phyloP scores from a whole-genome alignment of 805 yeast genomes.

The Naumovozyma dairenensis region DNA sequence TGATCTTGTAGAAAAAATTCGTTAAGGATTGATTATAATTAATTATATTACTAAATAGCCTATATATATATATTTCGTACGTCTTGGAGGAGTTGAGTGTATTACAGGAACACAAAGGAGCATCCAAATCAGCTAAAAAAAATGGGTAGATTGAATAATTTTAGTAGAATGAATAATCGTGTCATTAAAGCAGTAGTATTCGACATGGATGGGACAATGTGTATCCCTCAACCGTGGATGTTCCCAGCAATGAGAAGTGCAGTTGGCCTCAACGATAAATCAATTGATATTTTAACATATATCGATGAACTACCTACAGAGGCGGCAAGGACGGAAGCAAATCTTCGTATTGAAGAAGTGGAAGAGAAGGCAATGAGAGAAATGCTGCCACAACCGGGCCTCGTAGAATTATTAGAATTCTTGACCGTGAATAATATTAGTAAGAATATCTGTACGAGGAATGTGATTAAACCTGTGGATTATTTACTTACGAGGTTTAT shows the following conservation, averaged over 20 bases:
- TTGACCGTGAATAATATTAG: slow-evolving; percentile 28
- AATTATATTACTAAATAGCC: too few relatives aligned
- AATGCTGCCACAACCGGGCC: slow-evolving; percentile 44
- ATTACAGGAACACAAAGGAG: too few relatives aligned
- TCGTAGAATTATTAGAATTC: slow-evolving; percentile 33
- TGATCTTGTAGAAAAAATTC: too few relatives aligned
- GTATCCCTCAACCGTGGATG: slow-evolving; percentile 55
- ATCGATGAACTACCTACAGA: slow-evolving; percentile 35
- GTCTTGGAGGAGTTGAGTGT: too few relatives aligned
- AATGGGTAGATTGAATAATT: slow-evolving; percentile 18
- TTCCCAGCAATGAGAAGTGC: slow-evolving; percentile 51
- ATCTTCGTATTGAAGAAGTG: slow-evolving; percentile 38
- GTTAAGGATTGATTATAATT: too few relatives aligned
- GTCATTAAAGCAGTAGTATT: slow-evolving; percentile 47
- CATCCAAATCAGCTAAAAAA: too few relatives aligned
- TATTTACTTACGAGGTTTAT: slow-evolving; percentile 39
- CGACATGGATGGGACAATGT: slow-evolving; percentile 75
- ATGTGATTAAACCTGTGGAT: slow-evolving; percentile 43
- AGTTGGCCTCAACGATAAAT: slow-evolving; percentile 36
- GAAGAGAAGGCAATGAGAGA: slow-evolving; percentile 54
- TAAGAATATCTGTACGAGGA: slow-evolving; percentile 57
- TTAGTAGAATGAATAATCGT: slow-evolving; percentile 1
- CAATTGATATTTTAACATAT: slow-evolving; percentile 44
- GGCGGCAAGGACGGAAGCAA: slow-evolving; percentile 35
- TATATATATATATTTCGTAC: too few relatives aligned